Evolutionary conservation across 2,329 filamentous ascomycete genomes (phyloP).

Genomic region (Sporothrix luriei): DNA sequence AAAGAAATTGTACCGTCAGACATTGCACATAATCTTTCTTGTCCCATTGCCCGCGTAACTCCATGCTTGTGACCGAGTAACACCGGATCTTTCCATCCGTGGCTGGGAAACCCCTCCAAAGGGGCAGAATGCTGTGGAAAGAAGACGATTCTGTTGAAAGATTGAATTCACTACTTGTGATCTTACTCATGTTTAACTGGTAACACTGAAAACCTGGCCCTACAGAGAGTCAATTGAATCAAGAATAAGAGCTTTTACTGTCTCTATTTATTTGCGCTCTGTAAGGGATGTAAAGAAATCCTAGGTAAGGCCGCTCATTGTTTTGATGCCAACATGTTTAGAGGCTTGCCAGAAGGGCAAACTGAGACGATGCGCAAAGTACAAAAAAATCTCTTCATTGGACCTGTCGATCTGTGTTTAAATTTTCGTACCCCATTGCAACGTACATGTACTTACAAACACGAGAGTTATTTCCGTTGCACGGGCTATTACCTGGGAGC

Average conservation of each 20-base stretch:
- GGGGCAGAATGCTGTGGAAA: not conserved
- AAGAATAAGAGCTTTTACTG: not conserved
- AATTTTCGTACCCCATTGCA: not conserved
- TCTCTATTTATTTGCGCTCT: not conserved
- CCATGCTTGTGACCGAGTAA: not conserved
- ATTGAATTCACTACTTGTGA: not conserved
- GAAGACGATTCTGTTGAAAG: not conserved
- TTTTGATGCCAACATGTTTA: not conserved
- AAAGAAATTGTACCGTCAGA: constrained; percentile 34
- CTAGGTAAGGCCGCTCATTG: not conserved
- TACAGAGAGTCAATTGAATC: not conserved
- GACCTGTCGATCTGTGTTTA: not conserved
- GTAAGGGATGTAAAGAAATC: not conserved
- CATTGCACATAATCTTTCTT: constrained; percentile 34
- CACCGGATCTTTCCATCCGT: no score
- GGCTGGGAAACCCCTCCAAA: no score
- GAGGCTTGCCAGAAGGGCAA: not conserved
- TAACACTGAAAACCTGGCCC: not conserved
- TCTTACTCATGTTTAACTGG: not conserved
- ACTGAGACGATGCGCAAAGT: constrained; percentile 18
- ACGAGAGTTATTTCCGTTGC: constrained; percentile 6
- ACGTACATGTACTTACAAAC: no score
- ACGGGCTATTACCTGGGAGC: not conserved
- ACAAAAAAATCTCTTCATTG: constrained; percentile 1
- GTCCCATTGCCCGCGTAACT: constrained; percentile 4